phyloP scores from a whole-genome alignment of 441 rosid genomes.

The Geranium incanum region DNA sequence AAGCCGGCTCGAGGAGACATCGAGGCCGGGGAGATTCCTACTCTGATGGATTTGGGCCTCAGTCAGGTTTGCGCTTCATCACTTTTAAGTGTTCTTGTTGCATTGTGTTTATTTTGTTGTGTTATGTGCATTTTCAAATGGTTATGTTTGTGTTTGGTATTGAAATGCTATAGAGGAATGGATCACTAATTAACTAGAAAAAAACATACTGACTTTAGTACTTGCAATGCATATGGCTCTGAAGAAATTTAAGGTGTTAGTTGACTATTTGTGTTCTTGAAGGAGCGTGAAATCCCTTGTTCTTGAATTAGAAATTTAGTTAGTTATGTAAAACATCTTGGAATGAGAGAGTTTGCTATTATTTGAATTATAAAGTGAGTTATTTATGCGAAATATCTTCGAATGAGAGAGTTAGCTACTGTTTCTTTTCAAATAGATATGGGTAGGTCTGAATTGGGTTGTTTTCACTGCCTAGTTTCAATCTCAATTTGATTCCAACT shows the following conservation, averaged over 20 bases:
- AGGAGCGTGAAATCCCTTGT: neutral
- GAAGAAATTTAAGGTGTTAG: neutral
- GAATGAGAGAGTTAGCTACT: neutral
- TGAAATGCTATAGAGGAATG: neutral
- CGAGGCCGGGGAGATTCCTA: conserved; percentile 82
- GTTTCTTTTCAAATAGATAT: neutral
- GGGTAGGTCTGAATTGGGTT: neutral
- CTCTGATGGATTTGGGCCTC: conserved; percentile 72
- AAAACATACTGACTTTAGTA: neutral
- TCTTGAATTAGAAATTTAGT: too few species aligned
- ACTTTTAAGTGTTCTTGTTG: neutral
- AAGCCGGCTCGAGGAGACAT: conserved; percentile 77
- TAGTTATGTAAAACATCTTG: too few species aligned
- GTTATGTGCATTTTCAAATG: neutral
- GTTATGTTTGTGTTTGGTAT: neutral
- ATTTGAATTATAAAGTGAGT: too few species aligned
- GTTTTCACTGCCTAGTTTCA: too few species aligned
- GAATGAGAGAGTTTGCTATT: neutral
- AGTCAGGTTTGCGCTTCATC: conserved; percentile 28
- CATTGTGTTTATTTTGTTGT: neutral
- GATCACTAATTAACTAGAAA: neutral
- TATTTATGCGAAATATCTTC: too few species aligned
- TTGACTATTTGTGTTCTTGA: neutral
- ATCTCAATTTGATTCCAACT: too few species aligned
- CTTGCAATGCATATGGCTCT: neutral